Conservation (phyloP, 306 rosid species). For the Malus sieversii region DNA sequence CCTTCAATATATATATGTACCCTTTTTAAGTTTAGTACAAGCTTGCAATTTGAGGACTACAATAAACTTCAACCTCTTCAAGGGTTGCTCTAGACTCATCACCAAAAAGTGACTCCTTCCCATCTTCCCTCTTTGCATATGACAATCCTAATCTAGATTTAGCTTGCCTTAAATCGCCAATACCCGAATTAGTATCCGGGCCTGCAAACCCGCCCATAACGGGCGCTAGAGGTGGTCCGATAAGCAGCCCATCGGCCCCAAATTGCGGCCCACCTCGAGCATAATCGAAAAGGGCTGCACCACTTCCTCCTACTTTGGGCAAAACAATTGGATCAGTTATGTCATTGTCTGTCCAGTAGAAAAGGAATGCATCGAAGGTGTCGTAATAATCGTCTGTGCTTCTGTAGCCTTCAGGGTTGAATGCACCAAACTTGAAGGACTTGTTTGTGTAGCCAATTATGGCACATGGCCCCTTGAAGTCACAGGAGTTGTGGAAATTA, state of each 20-base stretch:
- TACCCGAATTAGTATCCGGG: constrained; percentile 48
- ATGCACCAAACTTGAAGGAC: constrained; percentile 88
- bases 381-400: constrained; percentile 93
- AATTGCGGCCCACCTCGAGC: constrained; percentile 75
- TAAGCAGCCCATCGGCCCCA: constrained; percentile 77
- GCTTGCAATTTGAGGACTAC: constrained; percentile 88
- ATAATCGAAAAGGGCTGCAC: constrained; percentile 51
- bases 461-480: constrained; percentile 90
- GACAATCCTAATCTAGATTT: constrained; percentile 78
- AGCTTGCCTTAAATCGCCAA: constrained; percentile 74
- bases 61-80: constrained; percentile 74
- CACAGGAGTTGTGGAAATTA: constrained; percentile 63
- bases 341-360: constrained; percentile 42
- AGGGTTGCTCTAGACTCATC: constrained; percentile 58
- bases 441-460: constrained; percentile 76
- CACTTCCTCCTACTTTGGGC: constrained; percentile 49
- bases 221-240: constrained; percentile 45
- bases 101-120: constrained; percentile 77
- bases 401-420: constrained; percentile 87
- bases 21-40: constrained; percentile 40
- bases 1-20: too few relatives aligned
- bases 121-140: constrained; percentile 82
- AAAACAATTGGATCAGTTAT: constrained; percentile 29
- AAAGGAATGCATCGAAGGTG: constrained; percentile 76
- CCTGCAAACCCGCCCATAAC: constrained; percentile 54